Base-by-base conservation (phyloP, 140 eudicot species). In the Cichorium intybus region DNA sequence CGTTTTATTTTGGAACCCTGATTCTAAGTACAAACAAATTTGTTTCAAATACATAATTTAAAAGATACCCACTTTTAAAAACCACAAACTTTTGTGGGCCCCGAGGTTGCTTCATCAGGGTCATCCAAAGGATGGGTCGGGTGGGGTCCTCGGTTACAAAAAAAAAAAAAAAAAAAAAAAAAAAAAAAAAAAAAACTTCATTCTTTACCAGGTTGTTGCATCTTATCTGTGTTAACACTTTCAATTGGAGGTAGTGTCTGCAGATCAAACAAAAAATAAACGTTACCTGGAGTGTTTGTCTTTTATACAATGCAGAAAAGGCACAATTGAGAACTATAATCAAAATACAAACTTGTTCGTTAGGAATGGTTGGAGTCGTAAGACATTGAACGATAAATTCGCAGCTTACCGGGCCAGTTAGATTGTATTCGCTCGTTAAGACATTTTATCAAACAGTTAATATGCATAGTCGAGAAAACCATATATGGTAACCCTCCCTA, bases 181-280 rank as follows among this genome's bases (percentile, higher is more conserved):
- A n/a, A n/a, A n/a, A n/a, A n/a, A n/a, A n/a, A 27, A n/a, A 11
- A 28, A 48, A 28, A 59, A 24, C 49, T 22, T 80, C 90, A 84
- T 27, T 73, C 71, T 66, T 81, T 76, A 50, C 47, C 70, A 48
- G 66, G 74, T 69, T 69, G 70, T 69, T 60, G 75, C 27, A 37
- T 59, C 73, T 73, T 84, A 37, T 60, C 78, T 47, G 59, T 78
- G 45, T 55, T 61, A 22, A 62, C 65, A 71, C 50, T 45, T 49
- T 77, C 89, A 24, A 74, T 56, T 7, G 71, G 87, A 60, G 87
- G 96, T 61, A 87, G 48, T 27, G 87, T 82, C 96, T 87, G 94
- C 79, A 81, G 11, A 72, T 24, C 29, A 45, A 52, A 66, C 53
- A 64, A 11, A 57, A 49, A 2, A 39, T 11, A 14, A 70, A 43